Conservation (phyloP, 441 rosid genomes). For the Pelargonium australe region DNA sequence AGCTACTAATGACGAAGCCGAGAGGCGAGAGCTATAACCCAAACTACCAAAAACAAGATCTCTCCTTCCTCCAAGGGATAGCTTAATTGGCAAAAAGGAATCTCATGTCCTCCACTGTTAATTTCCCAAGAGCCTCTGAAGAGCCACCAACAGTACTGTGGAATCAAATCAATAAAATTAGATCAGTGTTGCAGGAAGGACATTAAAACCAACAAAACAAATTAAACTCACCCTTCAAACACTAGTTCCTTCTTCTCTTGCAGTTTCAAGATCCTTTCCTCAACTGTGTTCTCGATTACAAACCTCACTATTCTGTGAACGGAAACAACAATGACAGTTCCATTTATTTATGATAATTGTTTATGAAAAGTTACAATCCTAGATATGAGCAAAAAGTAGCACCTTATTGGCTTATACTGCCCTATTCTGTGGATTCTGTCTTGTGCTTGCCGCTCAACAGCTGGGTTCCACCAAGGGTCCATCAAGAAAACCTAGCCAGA, state of each 20-base stretch:
- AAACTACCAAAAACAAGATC: neutral
- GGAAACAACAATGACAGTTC: conserved; percentile 9
- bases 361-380: conserved; percentile 4
- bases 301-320: conserved; percentile 67
- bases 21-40: neutral
- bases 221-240: conserved; percentile 73
- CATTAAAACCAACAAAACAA: neutral
- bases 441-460: conserved; percentile 93
- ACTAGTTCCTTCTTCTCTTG: conserved; percentile 90
- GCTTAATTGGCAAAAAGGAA: conserved; percentile 52
- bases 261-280: conserved; percentile 89
- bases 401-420: conserved; percentile 95
- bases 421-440: conserved; percentile 97
- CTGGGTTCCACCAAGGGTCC: conserved; percentile 99
- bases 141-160: conserved; percentile 88
- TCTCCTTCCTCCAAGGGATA: neutral
- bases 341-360: neutral
- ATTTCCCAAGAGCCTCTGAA: conserved; percentile 68
- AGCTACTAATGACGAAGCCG: neutral
- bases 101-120: conserved; percentile 72
- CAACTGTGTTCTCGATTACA: conserved; percentile 80
- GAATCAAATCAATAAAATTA: neutral
- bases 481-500: conserved; percentile 74
- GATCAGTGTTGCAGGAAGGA: neutral
- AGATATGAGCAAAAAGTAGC: conserved; percentile 6